A percentile compares a stretch with the other conserved stretches of the same genome.
Evolutionary conservation across 148 eudicot genomes (phyloP).

Genomic region (Diospyros lotus): DNA sequence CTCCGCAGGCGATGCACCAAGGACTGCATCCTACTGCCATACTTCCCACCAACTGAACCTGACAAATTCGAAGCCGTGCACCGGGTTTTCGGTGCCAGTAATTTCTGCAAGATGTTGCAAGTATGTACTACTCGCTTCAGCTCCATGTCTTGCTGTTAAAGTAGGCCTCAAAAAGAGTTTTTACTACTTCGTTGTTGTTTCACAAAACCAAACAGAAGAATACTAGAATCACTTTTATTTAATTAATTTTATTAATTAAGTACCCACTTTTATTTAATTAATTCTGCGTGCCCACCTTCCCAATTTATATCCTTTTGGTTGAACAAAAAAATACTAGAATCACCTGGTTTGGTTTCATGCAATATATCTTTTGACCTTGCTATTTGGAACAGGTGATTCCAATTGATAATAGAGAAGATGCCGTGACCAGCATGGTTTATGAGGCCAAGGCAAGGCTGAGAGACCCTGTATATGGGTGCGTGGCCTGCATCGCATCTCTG

Average conservation of each 20-base stretch:
- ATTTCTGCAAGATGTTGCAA: conserved; percentile 15
- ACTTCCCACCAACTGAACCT: not conserved
- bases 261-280: no score
- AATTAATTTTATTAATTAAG: no score
- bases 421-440: conserved; percentile 12
- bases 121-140: not conserved
- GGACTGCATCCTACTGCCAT: conserved; percentile 8
- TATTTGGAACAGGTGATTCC: conserved; percentile 8
- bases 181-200: no score
- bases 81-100: conserved; percentile 8
- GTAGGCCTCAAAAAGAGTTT: no score
- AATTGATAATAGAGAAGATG: conserved; percentile 8
- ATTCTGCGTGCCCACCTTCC: no score
- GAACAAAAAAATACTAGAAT: no score
- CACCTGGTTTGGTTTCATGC: not conserved
- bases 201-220: no score
- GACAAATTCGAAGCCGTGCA: not conserved
- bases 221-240: no score
- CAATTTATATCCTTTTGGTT: no score
- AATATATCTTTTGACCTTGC: no score
- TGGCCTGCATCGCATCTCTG: conserved; percentile 6
- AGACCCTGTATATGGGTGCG: conserved; percentile 7
- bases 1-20: conserved; percentile 6
- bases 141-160: not conserved
- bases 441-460: conserved; percentile 9